Conservation (phyloP, 192 early-diverging fungal species). For the Backusella tarrabulga region DNA sequence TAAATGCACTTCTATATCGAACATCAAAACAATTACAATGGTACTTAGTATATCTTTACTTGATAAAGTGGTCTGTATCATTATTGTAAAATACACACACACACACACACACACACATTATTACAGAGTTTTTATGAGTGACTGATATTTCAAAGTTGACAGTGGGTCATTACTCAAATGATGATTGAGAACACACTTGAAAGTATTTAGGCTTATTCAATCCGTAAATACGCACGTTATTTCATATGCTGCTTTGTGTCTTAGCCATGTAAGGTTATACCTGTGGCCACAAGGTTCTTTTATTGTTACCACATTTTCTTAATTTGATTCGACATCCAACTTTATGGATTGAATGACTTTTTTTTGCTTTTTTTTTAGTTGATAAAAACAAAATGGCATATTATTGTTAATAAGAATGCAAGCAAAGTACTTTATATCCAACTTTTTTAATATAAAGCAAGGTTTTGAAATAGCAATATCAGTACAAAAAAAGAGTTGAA, state of each 20-base stretch:
- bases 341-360: background rate
- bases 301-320: background rate
- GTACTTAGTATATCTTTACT: too few relatives aligned
- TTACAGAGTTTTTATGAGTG: too few relatives aligned
- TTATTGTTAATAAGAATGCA: background rate
- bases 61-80: too few relatives aligned
- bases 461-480: background rate
- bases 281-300: background rate
- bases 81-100: too few relatives aligned
- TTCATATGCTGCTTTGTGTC: background rate
- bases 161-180: background rate
- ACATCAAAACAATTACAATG: too few relatives aligned
- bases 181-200: background rate
- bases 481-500: background rate
- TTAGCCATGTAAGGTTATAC: background rate
- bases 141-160: too few relatives aligned
- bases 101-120: too few relatives aligned
- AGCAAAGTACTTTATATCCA: background rate
- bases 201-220: background rate
- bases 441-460: background rate
- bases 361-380: background rate
- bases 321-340: background rate
- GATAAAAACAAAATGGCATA: background rate
- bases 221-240: background rate
- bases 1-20: too few relatives aligned